Conservation (phyloP, 2,329 filamentous ascomycete genomes). For the Diplodia scrobiculata region DNA sequence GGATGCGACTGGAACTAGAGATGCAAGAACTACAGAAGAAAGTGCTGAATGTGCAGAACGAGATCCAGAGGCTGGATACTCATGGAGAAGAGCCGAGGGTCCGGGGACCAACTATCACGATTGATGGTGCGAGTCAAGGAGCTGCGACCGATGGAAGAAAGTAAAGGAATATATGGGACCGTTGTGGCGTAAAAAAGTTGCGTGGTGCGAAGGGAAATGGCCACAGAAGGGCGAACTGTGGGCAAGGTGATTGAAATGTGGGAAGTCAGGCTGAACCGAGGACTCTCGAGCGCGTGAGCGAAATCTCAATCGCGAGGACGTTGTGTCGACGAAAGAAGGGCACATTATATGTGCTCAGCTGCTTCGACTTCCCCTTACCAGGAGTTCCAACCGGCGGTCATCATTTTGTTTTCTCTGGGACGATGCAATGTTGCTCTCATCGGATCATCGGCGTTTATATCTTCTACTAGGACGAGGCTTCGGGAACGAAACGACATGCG, state of each 20-base stretch:
- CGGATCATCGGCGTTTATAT: conserved; percentile 6
- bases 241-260: neutral
- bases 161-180: neutral
- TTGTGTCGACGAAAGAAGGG: neutral
- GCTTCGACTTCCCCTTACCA: neutral
- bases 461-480: neutral
- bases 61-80: conserved; percentile 20
- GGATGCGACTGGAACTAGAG: conserved; percentile 22
- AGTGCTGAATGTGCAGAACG: conserved; percentile 24
- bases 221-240: neutral
- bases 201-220: neutral
- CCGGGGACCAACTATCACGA: neutral
- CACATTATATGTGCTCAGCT: neutral
- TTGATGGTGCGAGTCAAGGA: neutral
- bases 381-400: conserved; percentile 3
- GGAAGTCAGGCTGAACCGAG: neutral
- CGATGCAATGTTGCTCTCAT: neutral
- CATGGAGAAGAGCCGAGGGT: neutral
- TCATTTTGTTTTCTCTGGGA: conserved; percentile 1
- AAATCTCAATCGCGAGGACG: neutral
- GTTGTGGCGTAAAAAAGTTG: neutral
- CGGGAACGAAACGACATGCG: conserved; percentile 5
- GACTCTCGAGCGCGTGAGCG: neutral
- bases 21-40: conserved; percentile 25
- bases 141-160: neutral